These are phyloP conservation scores for Microbotryum silenes-acaulis DNA, from an alignment of 1,284 basidiomycete species.

Conservation along the genomic window DNA sequence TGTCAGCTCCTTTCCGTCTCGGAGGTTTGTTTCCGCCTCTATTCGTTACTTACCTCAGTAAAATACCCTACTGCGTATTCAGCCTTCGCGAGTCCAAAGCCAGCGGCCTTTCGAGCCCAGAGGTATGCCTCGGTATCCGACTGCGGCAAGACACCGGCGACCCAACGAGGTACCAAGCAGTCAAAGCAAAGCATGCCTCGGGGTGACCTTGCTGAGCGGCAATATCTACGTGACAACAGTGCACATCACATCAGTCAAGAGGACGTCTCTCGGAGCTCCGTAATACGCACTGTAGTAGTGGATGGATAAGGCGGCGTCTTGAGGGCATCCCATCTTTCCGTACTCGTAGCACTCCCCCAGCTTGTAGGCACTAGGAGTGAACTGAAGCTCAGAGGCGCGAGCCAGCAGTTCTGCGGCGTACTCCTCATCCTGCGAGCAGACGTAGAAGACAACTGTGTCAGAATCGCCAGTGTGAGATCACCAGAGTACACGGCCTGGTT, in stretches of 20 bases:
- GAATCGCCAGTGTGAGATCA: no score
- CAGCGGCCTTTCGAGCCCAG: constrained; percentile 87
- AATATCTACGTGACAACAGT: constrained; percentile 56
- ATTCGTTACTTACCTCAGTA: constrained; percentile 53
- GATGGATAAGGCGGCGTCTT: constrained; percentile 91
- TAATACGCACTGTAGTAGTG: constrained; percentile 85
- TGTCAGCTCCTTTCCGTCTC: no score
- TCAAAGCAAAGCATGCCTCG: constrained; percentile 95
- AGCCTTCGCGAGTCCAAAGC: constrained; percentile 85
- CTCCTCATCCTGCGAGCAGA: constrained; percentile 58
- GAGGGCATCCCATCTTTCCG: constrained; percentile 97
- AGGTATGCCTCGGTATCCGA: constrained; percentile 96
- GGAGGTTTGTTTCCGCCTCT: neutral
- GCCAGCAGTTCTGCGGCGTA: constrained; percentile 91
- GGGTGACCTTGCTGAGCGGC: constrained; percentile 94
- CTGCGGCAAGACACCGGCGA: constrained; percentile 92
- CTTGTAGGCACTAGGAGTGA: constrained; percentile 91
- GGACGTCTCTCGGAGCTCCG: neutral
- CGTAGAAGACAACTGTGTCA: neutral
- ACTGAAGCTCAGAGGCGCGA: constrained; percentile 89
- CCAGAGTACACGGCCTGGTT: neutral
- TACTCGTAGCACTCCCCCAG: constrained; percentile 99
- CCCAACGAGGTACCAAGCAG: constrained; percentile 98
- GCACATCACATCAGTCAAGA: neutral
- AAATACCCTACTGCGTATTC: constrained; percentile 99